These are phyloP conservation scores for Stephania japonica DNA, from an alignment of 164 flowering plant species.

Conservation along the genomic window DNA sequence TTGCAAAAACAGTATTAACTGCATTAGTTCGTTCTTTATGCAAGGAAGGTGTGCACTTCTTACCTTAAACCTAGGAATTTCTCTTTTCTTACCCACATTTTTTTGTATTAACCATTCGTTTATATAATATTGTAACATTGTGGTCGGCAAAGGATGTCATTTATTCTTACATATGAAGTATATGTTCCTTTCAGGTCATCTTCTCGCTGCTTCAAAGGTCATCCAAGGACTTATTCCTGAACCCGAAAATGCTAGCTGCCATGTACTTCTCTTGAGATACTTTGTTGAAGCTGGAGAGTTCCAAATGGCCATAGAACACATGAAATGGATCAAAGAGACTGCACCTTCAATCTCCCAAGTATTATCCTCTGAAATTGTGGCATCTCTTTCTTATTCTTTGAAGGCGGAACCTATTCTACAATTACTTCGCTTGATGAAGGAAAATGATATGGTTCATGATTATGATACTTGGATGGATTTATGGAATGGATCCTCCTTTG, in stretches of 20 bases:
- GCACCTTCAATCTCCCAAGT: slow-evolving; percentile 36
- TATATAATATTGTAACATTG: neutral
- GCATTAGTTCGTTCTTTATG: slow-evolving; percentile 50
- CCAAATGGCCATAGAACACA: slow-evolving; percentile 46
- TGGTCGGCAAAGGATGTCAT: neutral
- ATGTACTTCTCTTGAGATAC: slow-evolving; percentile 51
- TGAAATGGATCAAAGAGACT: slow-evolving; percentile 36
- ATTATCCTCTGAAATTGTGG: slow-evolving; percentile 42
- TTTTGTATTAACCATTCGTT: neutral
- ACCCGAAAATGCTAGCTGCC: slow-evolving; percentile 27
- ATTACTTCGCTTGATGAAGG: slow-evolving; percentile 34
- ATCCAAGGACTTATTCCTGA: slow-evolving; percentile 28
- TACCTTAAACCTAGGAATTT: neutral
- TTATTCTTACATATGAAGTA: neutral
- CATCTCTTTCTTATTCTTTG: slow-evolving; percentile 48
- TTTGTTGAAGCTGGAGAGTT: slow-evolving; percentile 54
- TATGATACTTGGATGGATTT: slow-evolving; percentile 24
- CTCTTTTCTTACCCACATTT: neutral
- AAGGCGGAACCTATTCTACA: slow-evolving; percentile 35
- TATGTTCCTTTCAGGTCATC: slow-evolving; percentile 41
- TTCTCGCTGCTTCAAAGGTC: slow-evolving; percentile 43
- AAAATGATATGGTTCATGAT: slow-evolving; percentile 14
- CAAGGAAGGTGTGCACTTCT: slow-evolving; percentile 42
- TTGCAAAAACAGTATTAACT: slow-evolving; percentile 36
- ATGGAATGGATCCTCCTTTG: slow-evolving; percentile 4